Evolutionary conservation across 495 filamentous ascomycete species (phyloP).

Genomic region (Aspergillus taichungensis): DNA sequence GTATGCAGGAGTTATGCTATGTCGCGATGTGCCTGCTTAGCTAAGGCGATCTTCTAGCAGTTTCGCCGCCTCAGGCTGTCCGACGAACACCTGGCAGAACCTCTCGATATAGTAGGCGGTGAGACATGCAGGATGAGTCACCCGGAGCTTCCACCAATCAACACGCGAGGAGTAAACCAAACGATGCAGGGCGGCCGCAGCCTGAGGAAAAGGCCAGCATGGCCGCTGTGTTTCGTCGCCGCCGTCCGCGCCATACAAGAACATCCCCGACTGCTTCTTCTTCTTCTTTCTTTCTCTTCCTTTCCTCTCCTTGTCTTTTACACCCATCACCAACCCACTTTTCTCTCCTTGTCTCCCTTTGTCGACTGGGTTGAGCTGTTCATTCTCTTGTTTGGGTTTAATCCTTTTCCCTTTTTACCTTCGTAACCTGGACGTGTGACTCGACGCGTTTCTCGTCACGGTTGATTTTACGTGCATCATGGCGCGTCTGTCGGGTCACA

Average conservation of each 20-base stretch:
- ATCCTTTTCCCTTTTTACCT: constrained; percentile 4
- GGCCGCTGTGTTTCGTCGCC: constrained; percentile 30
- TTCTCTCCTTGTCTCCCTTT: constrained; percentile 8
- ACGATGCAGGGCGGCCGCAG: constrained; percentile 5
- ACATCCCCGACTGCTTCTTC: constrained; percentile 7
- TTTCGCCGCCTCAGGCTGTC: constrained; percentile 12
- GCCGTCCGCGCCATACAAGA: constrained; percentile 18
- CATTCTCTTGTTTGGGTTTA: constrained; percentile 4
- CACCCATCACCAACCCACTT: not conserved
- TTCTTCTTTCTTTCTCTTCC: constrained; percentile 9
- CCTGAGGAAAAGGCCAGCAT: constrained; percentile 38
- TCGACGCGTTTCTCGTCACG: not conserved
- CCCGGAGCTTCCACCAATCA: constrained; percentile 27
- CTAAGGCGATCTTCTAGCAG: constrained; percentile 7
- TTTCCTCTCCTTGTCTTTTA: constrained; percentile 5
- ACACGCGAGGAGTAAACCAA: constrained; percentile 33
- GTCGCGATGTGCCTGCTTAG: too few species aligned
- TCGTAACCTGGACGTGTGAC: not conserved
- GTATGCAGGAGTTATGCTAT: too few species aligned
- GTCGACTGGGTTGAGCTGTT: constrained; percentile 10
- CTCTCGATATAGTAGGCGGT: constrained; percentile 21
- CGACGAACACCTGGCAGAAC: constrained; percentile 7
- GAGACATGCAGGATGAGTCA: constrained; percentile 17
- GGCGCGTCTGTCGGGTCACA: constrained; percentile 37
- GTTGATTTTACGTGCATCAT: constrained; percentile 21